Conservation (phyloP, 225 moss, liverwort and hornwort species). For the Asterella californica region DNA sequence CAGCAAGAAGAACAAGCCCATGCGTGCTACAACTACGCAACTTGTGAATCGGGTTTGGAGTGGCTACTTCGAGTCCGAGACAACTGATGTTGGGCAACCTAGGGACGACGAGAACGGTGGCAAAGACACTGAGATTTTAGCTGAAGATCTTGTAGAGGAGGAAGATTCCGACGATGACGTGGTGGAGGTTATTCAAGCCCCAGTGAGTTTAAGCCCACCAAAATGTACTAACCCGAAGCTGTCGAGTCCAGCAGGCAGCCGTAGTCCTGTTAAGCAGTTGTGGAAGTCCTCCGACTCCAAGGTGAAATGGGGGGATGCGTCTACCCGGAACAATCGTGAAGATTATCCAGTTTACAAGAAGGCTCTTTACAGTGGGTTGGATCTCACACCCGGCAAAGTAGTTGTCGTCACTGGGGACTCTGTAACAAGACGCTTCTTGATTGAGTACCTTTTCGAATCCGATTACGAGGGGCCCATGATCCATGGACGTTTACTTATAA, state of each 20-base stretch:
- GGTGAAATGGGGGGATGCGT: constrained; percentile 34
- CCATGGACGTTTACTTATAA: constrained; percentile 68
- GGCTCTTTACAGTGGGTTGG: constrained; percentile 33
- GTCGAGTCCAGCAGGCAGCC: constrained; percentile 11
- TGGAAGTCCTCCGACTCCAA: constrained; percentile 24
- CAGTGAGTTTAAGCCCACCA: constrained; percentile 10
- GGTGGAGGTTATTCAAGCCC: constrained; percentile 36
- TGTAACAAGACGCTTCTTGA: constrained; percentile 51
- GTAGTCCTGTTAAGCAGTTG: constrained; percentile 33
- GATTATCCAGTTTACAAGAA: constrained; percentile 39
- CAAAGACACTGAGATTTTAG: constrained; percentile 49
- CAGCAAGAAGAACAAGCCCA: constrained; percentile 74
- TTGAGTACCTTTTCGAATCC: constrained; percentile 77
- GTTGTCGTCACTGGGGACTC: constrained; percentile 44
- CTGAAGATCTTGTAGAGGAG: constrained; percentile 47
- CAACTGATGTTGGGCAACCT: constrained; percentile 28
- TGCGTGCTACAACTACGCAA: constrained; percentile 88
- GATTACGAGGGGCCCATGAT: constrained; percentile 65
- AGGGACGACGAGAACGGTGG: constrained; percentile 26
- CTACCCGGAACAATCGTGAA: constrained; percentile 12
- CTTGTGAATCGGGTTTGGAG: constrained; percentile 89
- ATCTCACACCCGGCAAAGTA: constrained; percentile 57
- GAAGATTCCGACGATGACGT: constrained; percentile 63
- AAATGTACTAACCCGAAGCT: background rate
- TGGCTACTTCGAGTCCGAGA: constrained; percentile 55